Base-by-base conservation (phyloP, 2,329 filamentous ascomycete species). In the Ambrosiella beaveri region DNA sequence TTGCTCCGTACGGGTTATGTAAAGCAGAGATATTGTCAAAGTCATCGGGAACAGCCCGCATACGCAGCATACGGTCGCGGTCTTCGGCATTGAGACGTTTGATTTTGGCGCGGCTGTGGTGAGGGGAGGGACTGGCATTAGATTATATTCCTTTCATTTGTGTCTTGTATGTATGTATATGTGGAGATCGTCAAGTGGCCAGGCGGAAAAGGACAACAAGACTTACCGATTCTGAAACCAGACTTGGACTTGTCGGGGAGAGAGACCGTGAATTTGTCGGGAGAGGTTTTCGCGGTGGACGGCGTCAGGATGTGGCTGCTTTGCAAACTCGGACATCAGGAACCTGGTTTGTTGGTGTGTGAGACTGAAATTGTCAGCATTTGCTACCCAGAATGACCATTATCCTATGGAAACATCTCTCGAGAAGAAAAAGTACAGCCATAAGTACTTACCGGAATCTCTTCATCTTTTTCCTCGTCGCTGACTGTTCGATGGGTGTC, bases 321-420 rank as follows among this genome's bases (percentile, higher is more conserved):
- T 89, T 59, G 89, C 86, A 66, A 96, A 97, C 68, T 97, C 90
- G 70, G 88, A 95, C 88, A 95, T 95, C 59, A 97, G 74, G 65
- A 95, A 97, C 12, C 91, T 84, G n/a, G 91, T 96, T 75, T 97
- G 91, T 65, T 93, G 91, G 69, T 96, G 90, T 0, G 90, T 95
- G 63, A 97, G 81, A 63, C 90, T 94, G 27, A 27, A 27, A 27
- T 27, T 27, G 3, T 27, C 27, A 27, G 27, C 3, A 27, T 27
- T 27, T 27, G 27, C 27, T 4, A 4, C 3, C 3, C 27, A 4
- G 27, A 27, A 27, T 27, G 3, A 4, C 27, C 27, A 27, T 27
- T 27, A 1, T 27, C 27, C 27, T 27, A 27, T 27, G 27, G 27
- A 27, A 4, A 4, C 5, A 27, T 27, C 27, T 27, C 27, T 27